Percentiles rank a stretch among this genome's conserved stretches.
Evolutionary conservation across 495 filamentous ascomycete species (phyloP).

Genomic region (Penicillium bovifimosum): DNA sequence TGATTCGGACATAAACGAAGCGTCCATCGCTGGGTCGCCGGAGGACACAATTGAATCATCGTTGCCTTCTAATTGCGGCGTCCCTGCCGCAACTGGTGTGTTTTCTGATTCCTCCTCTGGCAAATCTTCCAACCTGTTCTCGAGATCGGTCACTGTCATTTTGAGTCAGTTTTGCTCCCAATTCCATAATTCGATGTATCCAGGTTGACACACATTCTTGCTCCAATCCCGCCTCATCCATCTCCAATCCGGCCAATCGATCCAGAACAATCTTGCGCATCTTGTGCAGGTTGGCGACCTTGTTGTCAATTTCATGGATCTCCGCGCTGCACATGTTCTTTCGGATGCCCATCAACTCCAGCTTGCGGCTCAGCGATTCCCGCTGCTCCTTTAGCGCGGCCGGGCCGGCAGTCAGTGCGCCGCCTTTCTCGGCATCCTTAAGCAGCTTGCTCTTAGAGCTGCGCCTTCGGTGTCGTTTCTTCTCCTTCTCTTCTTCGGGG

Average conservation of each 20-base stretch:
- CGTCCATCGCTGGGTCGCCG: constrained; percentile 54
- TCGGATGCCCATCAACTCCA: constrained; percentile 87
- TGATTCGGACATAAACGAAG: constrained; percentile 93
- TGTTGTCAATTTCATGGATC: constrained; percentile 94
- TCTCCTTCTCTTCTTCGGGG: constrained; percentile 63
- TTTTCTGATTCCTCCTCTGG: constrained; percentile 66
- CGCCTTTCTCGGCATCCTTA: constrained; percentile 50
- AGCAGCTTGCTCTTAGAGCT: constrained; percentile 69
- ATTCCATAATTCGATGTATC: constrained; percentile 2
- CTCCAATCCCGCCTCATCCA: constrained; percentile 86
- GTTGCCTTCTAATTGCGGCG: constrained; percentile 52
- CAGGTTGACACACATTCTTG: constrained; percentile 61
- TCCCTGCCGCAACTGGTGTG: constrained; percentile 49
- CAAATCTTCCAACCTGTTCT: constrained; percentile 78
- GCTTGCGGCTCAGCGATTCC: constrained; percentile 64
- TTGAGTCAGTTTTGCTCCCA: constrained; percentile 14
- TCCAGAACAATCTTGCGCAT: constrained; percentile 94
- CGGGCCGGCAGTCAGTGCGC: constrained; percentile 57
- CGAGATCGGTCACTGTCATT: constrained; percentile 67
- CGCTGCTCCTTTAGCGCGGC: constrained; percentile 71
- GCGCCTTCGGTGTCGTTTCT: constrained; percentile 64
- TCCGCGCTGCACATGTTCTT: constrained; percentile 98
- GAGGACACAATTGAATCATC: constrained; percentile 43
- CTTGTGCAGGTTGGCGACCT: constrained; percentile 85
- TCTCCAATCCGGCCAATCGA: constrained; percentile 80